phyloP scores from a whole-genome alignment of 75 land plant genomes.

The Isoetes taiwanensis region DNA sequence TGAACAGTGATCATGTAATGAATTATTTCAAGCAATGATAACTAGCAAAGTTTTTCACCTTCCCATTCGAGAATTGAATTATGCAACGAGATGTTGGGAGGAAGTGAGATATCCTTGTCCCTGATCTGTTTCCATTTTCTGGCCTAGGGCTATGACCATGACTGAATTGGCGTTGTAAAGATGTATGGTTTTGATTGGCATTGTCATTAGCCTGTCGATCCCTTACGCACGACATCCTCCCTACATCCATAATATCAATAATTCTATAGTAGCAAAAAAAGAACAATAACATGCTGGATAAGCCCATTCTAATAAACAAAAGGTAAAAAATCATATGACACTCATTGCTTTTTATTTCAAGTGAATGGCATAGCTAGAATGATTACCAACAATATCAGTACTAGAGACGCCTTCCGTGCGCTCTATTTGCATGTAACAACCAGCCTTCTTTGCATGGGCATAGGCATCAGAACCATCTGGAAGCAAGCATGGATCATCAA shows the following conservation, averaged over 20 bases:
- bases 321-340: too few species aligned
- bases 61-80: constrained; percentile 96
- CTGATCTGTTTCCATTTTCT: constrained; percentile 60
- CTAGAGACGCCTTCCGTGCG: constrained; percentile 96
- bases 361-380: too few species aligned
- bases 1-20: too few species aligned
- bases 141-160: constrained; percentile 65
- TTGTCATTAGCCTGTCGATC: constrained; percentile 57
- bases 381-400: constrained; percentile 96
- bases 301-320: too few species aligned
- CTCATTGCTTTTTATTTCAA: too few species aligned
- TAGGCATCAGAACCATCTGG: constrained; percentile 97
- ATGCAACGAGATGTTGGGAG: constrained; percentile 90
- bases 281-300: too few species aligned
- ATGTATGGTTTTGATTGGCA: constrained; percentile 50
- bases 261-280: too few species aligned
- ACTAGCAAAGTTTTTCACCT: too few species aligned
- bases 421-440: constrained; percentile 90
- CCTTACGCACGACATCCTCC: constrained; percentile 93
- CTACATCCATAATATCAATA: constrained; percentile 53
- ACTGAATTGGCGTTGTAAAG: constrained; percentile 89
- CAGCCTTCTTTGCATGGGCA: constrained; percentile 86
- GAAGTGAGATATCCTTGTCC: constrained; percentile 81
- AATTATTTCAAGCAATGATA: too few species aligned
- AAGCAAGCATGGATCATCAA: constrained; percentile 90